Conservation (phyloP, 805 yeast genomes). For the Teunomyces pallodes region DNA sequence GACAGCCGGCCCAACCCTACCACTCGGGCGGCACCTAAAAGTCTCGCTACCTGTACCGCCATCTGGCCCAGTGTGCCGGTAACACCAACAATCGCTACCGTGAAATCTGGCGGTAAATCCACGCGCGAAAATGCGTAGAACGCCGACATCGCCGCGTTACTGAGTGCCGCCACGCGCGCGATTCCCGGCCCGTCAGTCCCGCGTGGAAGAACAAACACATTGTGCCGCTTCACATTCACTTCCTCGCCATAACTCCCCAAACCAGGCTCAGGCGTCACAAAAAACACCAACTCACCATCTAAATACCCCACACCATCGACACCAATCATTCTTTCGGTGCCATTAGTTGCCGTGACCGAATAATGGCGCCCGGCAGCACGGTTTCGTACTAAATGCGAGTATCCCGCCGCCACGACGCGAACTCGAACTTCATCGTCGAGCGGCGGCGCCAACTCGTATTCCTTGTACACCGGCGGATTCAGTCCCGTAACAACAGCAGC, state of each 20-base stretch:
- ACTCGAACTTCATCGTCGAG: constrained; percentile 9
- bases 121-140: constrained; percentile 8
- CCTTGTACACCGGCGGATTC: constrained; percentile 3
- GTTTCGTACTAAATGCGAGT: constrained; percentile 9
- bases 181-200: constrained; percentile 6
- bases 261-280: constrained; percentile 2
- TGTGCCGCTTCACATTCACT: constrained; percentile 7
- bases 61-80: constrained; percentile 10
- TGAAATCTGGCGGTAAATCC: constrained; percentile 5
- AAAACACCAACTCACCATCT: constrained; percentile 9
- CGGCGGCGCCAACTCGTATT: constrained; percentile 4
- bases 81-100: constrained; percentile 9
- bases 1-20: constrained; percentile 8
- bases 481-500: constrained; percentile 5
- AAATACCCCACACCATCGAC: constrained; percentile 13
- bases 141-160: constrained; percentile 10
- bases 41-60: constrained; percentile 8
- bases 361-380: constrained; percentile 10
- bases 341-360: background rate
- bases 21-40: constrained; percentile 7
- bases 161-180: constrained; percentile 10
- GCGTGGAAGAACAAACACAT: constrained; percentile 5
- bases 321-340: constrained; percentile 6
- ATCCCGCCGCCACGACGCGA: constrained; percentile 9
- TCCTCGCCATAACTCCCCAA: constrained; percentile 8